These are phyloP conservation scores for Echinochloa phyllopogon DNA, from an alignment of 176 grass and related monocot species.

Conservation along the genomic window DNA sequence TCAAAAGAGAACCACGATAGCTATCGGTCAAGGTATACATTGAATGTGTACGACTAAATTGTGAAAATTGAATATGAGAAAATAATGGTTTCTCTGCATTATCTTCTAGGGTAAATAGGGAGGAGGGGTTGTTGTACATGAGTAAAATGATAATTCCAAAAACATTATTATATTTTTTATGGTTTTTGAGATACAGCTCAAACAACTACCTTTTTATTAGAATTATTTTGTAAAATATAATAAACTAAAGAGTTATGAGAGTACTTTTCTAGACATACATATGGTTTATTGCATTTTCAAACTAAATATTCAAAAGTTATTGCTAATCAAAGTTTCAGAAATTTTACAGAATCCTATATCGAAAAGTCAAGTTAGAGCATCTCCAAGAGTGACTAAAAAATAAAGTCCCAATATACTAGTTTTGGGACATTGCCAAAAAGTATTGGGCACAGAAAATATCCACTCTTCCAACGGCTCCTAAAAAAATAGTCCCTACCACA, in stretches of 20 bases:
- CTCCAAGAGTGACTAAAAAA: no score
- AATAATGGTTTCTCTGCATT: no score
- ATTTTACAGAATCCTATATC: not conserved
- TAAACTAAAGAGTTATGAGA: not conserved
- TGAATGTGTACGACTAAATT: not conserved
- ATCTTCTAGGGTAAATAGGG: no score
- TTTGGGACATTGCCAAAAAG: no score
- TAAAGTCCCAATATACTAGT: no score
- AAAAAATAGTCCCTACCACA: no score
- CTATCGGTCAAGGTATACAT: constrained; percentile 1
- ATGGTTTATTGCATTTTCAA: not conserved
- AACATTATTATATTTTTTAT: not conserved
- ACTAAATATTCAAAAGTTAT: not conserved
- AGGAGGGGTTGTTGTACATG: no score
- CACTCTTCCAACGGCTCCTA: no score
- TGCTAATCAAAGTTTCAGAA: not conserved
- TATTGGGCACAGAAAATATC: no score
- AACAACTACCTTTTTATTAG: not conserved
- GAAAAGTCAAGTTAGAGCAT: not conserved
- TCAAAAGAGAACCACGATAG: not conserved
- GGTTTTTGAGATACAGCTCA: not conserved
- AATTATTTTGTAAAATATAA: not conserved
- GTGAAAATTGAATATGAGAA: not conserved
- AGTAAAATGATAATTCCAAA: not conserved
- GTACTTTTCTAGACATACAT: not conserved